phyloP scores from a whole-genome alignment of 2,329 filamentous ascomycete species.

The Pseudovirgaria hyperparasitica region DNA sequence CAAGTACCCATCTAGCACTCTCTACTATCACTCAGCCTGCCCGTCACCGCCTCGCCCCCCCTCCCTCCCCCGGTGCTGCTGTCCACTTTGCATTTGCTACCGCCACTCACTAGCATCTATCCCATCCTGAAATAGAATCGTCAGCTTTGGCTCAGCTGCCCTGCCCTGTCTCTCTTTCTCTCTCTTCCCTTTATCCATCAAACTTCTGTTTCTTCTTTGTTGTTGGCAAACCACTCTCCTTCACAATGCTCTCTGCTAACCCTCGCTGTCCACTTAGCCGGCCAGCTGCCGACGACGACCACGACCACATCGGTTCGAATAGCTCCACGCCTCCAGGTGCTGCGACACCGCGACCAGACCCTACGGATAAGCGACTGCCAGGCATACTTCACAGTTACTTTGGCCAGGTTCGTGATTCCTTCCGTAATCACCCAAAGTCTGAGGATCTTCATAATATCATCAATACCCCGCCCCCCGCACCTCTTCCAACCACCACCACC shows the following conservation, averaged over 20 bases:
- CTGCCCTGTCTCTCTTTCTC: background rate
- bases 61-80: slow-evolving; percentile 1
- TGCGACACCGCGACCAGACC: slow-evolving; percentile 86
- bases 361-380: slow-evolving; percentile 86
- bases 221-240: slow-evolving; percentile 2
- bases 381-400: slow-evolving; percentile 94
- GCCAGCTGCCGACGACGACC: slow-evolving; percentile 51
- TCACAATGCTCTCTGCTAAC: slow-evolving; percentile 19
- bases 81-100: background rate
- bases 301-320: slow-evolving; percentile 65
- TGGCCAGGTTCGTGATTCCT: slow-evolving; percentile 87
- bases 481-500: slow-evolving; percentile 16
- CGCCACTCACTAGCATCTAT: slow-evolving; percentile 1
- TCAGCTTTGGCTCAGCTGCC: slow-evolving; percentile 1
- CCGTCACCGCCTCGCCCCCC: slow-evolving; percentile 3
- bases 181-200: slow-evolving; percentile 2
- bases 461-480: slow-evolving; percentile 24
- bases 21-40: too few relatives aligned
- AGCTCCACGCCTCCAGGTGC: slow-evolving; percentile 82
- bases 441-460: too few relatives aligned
- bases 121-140: slow-evolving; percentile 1
- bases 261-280: slow-evolving; percentile 24
- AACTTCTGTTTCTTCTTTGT: slow-evolving; percentile 1
- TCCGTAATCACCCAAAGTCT: slow-evolving; percentile 33
- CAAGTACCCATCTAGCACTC: too few relatives aligned